These are phyloP conservation scores for Kandelia obovata DNA, from an alignment of 345 rosid genomes.

Conservation along the genomic window DNA sequence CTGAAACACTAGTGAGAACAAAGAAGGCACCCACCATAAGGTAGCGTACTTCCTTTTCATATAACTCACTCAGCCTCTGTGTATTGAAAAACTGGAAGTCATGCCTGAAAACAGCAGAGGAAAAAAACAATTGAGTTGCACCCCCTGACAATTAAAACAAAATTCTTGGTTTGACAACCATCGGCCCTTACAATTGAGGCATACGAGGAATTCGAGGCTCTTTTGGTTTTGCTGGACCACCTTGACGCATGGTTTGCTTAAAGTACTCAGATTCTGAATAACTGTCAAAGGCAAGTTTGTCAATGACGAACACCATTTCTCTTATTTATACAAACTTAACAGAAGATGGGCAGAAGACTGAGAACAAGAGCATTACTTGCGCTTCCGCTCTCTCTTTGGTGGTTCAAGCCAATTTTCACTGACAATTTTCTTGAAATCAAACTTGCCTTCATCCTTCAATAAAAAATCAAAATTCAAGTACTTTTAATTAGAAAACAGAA, in stretches of 20 bases:
- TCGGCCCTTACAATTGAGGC: constrained; percentile 81
- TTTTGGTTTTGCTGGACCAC: constrained; percentile 84
- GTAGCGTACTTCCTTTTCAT: constrained; percentile 97
- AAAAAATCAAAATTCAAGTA: constrained; percentile 19
- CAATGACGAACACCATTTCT: neutral
- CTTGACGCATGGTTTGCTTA: constrained; percentile 95
- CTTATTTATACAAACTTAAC: neutral
- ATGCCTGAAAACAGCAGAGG: constrained; percentile 50
- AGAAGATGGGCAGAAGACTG: neutral
- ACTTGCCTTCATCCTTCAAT: constrained; percentile 78
- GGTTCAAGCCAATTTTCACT: constrained; percentile 98
- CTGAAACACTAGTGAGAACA: constrained; percentile 9
- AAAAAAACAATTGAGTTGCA: constrained; percentile 6
- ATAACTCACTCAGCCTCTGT: constrained; percentile 87
- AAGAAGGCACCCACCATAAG: constrained; percentile 64
- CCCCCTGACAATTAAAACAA: constrained; percentile 4
- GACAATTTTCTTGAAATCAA: constrained; percentile 91
- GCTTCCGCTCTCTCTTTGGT: constrained; percentile 95
- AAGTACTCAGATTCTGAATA: constrained; percentile 97
- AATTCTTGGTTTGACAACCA: neutral
- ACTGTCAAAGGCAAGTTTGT: constrained; percentile 32
- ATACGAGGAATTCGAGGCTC: constrained; percentile 99
- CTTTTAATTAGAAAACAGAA: neutral
- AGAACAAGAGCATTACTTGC: constrained; percentile 56
- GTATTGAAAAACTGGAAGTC: constrained; percentile 97